Evolutionary conservation across 1,139 yeast species (phyloP).

Genomic region (Sugiyamaella japonica): DNA sequence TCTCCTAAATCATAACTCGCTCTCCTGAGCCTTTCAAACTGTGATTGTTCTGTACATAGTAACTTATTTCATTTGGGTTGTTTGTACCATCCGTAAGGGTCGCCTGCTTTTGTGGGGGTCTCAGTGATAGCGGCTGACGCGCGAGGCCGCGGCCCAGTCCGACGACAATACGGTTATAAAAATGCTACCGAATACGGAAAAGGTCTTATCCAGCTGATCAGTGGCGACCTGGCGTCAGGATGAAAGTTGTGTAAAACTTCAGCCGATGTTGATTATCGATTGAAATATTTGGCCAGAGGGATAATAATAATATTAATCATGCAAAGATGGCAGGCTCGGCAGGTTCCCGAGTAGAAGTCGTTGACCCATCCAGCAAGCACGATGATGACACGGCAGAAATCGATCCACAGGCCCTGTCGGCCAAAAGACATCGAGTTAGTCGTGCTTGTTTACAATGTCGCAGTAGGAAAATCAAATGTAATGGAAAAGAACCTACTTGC

Average conservation of each 20-base stretch:
- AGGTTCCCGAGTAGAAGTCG: neutral
- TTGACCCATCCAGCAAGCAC: neutral
- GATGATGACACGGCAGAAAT: neutral
- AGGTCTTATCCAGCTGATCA: neutral
- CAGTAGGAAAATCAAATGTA: conserved; percentile 41
- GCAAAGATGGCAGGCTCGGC: conserved; percentile 8
- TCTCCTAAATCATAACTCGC: too few relatives aligned
- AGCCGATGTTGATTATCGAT: neutral
- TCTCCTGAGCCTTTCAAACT: too few relatives aligned
- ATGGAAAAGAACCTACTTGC: conserved; percentile 29
- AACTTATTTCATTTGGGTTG: too few relatives aligned
- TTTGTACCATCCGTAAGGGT: too few relatives aligned
- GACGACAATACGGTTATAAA: neutral
- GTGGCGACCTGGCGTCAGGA: neutral
- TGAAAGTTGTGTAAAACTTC: conserved; percentile 10
- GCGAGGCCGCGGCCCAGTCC: neutral
- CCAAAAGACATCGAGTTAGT: conserved; percentile 35
- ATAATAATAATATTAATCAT: neutral
- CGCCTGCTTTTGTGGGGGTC: neutral
- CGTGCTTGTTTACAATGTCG: conserved; percentile 43
- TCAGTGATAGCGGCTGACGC: neutral
- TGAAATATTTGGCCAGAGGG: neutral
- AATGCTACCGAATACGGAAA: neutral
- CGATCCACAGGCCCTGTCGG: neutral
- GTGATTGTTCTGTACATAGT: too few relatives aligned